phyloP scores from a whole-genome alignment of 208 protist genomes.

The Acanthamoeba quina region DNA sequence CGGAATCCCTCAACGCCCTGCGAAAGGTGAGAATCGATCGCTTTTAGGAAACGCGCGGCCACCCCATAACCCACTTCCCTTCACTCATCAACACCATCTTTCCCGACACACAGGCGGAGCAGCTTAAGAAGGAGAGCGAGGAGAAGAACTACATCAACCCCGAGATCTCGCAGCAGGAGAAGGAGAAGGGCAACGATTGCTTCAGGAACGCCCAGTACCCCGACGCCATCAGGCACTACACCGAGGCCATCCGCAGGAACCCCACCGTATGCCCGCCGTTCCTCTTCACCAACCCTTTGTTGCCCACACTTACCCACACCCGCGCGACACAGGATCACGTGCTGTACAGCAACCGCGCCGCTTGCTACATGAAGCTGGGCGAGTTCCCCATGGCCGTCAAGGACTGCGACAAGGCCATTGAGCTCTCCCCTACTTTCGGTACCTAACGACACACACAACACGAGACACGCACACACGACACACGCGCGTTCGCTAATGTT shows the following conservation, averaged over 20 bases:
- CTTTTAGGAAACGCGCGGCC: background rate
- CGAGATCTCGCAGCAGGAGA: conserved; percentile 93
- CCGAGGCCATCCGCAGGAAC: conserved; percentile 93
- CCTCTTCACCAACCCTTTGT: too few relatives aligned
- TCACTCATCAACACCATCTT: background rate
- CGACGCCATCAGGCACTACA: conserved; percentile 90
- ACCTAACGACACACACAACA: background rate
- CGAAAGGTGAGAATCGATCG: background rate
- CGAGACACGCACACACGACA: background rate
- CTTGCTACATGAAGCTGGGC: conserved; percentile 97
- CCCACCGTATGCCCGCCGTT: conserved; percentile 83
- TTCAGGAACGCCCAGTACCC: conserved; percentile 97
- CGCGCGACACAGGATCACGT: conserved; percentile 86
- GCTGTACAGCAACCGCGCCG: conserved; percentile 86
- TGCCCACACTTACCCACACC: background rate
- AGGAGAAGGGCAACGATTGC: conserved; percentile 96
- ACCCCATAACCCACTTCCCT: background rate
- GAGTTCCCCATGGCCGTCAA: conserved; percentile 95
- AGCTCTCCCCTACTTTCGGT: conserved; percentile 95
- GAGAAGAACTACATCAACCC: conserved; percentile 95
- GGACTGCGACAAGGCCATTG: conserved; percentile 96
- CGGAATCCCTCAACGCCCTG: conserved; percentile 88
- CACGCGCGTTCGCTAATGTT: background rate
- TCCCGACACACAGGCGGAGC: conserved; percentile 37
- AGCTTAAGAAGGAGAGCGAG: conserved; percentile 80